Evolutionary conservation across 306 rosid genomes (phyloP).

Genomic region (Abrus pulchellus): DNA sequence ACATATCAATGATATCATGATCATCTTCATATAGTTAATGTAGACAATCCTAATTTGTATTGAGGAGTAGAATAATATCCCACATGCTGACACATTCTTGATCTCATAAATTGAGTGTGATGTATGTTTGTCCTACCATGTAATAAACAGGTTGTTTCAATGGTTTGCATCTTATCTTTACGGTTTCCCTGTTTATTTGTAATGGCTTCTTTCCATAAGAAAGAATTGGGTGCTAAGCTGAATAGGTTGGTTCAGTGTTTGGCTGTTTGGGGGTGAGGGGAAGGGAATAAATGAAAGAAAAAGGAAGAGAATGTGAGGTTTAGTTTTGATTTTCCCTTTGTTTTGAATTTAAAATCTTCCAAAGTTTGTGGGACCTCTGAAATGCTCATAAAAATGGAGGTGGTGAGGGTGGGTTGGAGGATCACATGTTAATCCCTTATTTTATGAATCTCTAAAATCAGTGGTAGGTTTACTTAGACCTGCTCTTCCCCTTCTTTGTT

Average conservation of each 20-base stretch:
- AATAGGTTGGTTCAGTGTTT: conserved; percentile 3
- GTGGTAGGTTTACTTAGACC: not conserved
- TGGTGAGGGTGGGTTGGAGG: not conserved
- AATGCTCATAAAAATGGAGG: conserved; percentile 6
- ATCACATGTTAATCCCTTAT: conserved; percentile 16
- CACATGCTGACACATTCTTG: not conserved
- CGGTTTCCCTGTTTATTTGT: not conserved
- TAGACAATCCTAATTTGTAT: not conserved
- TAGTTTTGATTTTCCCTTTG: not conserved
- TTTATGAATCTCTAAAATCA: not conserved
- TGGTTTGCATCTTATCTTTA: not conserved
- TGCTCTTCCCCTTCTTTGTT: not conserved
- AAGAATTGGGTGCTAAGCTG: not conserved
- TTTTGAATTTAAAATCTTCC: not conserved
- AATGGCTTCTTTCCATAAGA: conserved; percentile 19
- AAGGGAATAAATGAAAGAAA: not conserved
- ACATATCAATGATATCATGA: not conserved
- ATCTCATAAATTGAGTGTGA: conserved; percentile 2
- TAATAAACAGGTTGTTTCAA: not conserved
- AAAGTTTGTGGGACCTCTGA: not conserved
- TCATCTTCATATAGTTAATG: not conserved
- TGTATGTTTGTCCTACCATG: conserved; percentile 3
- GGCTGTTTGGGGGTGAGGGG: not conserved
- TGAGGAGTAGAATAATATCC: not conserved
- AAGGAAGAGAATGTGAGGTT: not conserved